Conservation (phyloP, 2,329 filamentous ascomycete species). For the Aspergillus pseudoterreus region DNA sequence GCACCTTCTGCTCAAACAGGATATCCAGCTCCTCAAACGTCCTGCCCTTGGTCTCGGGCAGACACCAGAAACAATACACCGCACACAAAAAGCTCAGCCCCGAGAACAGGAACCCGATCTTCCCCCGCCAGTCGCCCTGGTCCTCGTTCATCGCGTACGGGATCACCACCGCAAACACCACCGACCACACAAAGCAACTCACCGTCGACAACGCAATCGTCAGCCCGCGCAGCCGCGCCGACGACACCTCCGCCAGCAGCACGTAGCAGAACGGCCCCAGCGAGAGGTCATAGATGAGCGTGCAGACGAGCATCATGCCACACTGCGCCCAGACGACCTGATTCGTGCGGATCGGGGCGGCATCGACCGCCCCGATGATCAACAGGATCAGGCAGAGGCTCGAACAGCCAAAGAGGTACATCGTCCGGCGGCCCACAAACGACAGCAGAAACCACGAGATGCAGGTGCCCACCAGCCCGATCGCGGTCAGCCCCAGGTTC, state of each 20-base stretch:
- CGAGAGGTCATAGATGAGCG: slow-evolving; percentile 51
- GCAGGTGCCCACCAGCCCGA: slow-evolving; percentile 42
- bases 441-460: slow-evolving; percentile 40
- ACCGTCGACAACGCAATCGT: slow-evolving; percentile 39
- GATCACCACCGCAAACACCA: slow-evolving; percentile 30
- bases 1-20: slow-evolving; percentile 23
- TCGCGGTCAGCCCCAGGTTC: slow-evolving; percentile 39
- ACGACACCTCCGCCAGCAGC: slow-evolving; percentile 50
- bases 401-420: slow-evolving; percentile 38
- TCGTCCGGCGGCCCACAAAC: slow-evolving; percentile 36
- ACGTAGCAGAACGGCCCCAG: slow-evolving; percentile 54
- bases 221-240: slow-evolving; percentile 51
- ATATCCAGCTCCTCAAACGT: slow-evolving; percentile 31
- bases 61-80: slow-evolving; percentile 28
- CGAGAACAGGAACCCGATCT: slow-evolving; percentile 30
- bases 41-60: slow-evolving; percentile 29
- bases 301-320: slow-evolving; percentile 30
- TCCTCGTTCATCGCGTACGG: slow-evolving; percentile 34
- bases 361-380: slow-evolving; percentile 38
- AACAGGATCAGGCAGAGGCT: slow-evolving; percentile 32
- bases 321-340: slow-evolving; percentile 39
- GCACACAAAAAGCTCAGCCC: slow-evolving; percentile 20
- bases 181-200: slow-evolving; percentile 22
- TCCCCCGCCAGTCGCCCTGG: slow-evolving; percentile 27
- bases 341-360: slow-evolving; percentile 28